Conservation (phyloP, 495 filamentous ascomycete species). For the Hypoxylon crocopeplum region DNA sequence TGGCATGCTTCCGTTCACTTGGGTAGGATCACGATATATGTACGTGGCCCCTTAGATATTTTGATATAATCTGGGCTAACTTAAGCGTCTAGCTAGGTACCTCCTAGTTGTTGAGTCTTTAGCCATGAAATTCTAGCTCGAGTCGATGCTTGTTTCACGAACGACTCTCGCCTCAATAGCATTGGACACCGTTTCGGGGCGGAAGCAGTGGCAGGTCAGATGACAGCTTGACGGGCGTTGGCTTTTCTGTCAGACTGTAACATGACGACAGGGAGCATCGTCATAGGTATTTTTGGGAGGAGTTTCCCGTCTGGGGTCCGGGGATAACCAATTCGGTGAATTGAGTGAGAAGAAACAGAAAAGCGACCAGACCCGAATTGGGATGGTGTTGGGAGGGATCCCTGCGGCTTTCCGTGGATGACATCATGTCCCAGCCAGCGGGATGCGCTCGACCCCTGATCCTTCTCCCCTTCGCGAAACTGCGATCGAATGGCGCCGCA, state of each 20-base stretch:
- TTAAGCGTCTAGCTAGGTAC: too few relatives aligned
- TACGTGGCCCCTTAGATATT: too few relatives aligned
- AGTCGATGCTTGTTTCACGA: too few relatives aligned
- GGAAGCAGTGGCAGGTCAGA: slow-evolving; percentile 4
- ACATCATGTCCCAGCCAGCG: slow-evolving; percentile 19
- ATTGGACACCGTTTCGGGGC: slow-evolving; percentile 1
- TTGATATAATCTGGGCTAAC: too few relatives aligned
- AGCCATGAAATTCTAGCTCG: too few relatives aligned
- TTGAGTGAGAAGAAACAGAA: neutral
- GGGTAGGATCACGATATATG: neutral
- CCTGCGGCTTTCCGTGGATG: slow-evolving; percentile 8
- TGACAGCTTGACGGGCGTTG: neutral
- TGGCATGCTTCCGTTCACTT: too few relatives aligned
- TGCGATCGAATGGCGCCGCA: too few relatives aligned
- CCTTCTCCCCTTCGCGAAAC: slow-evolving; percentile 1
- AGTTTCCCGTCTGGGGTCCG: too few relatives aligned
- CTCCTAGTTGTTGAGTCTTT: too few relatives aligned
- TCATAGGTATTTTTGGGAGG: slow-evolving; percentile 16
- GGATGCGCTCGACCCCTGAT: slow-evolving; percentile 12
- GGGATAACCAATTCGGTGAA: too few relatives aligned
- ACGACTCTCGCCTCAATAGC: slow-evolving; percentile 9
- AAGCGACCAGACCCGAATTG: slow-evolving; percentile 22
- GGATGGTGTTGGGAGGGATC: neutral
- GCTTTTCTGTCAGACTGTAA: neutral
- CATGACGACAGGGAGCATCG: slow-evolving; percentile 21